A percentile compares a stretch with the other conserved stretches of the same genome.
These are phyloP conservation scores for Kodamaea fukazawae DNA, from an alignment of 805 yeast species.

Conservation along the genomic window DNA sequence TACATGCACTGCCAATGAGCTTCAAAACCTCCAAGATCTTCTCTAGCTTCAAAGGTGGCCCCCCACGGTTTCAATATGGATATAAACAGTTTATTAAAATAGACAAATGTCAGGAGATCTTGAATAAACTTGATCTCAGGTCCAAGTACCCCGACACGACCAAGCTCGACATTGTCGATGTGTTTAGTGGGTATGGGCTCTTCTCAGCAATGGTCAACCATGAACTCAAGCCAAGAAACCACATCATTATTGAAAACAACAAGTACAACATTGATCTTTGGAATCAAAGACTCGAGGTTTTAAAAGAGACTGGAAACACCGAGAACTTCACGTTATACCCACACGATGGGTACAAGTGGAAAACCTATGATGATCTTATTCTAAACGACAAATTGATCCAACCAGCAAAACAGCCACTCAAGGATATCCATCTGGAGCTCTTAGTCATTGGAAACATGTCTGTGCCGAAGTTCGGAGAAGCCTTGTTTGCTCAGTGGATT, in stretches of 20 bases:
- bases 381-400: constrained; percentile 42
- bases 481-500: constrained; percentile 71
- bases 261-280: constrained; percentile 24
- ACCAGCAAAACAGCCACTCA: constrained; percentile 26
- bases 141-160: constrained; percentile 32
- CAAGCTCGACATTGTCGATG: constrained; percentile 54
- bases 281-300: constrained; percentile 23
- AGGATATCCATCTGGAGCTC: constrained; percentile 50
- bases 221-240: constrained; percentile 57
- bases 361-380: constrained; percentile 50
- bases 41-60: constrained; percentile 19
- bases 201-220: constrained; percentile 63
- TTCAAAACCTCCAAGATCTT: constrained; percentile 16
- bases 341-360: constrained; percentile 68
- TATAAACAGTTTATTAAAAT: constrained; percentile 22
- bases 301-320: constrained; percentile 21
- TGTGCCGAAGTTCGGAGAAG: constrained; percentile 53
- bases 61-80: constrained; percentile 19
- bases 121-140: constrained; percentile 48
- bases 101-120: constrained; percentile 31
- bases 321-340: constrained; percentile 33
- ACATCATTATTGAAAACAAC: constrained; percentile 59
- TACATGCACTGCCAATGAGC: constrained; percentile 15
- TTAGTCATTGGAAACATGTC: constrained; percentile 61
- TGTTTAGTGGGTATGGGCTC: constrained; percentile 58